phyloP scores from a whole-genome alignment of 805 yeast genomes.

The Candida ipomoeae region DNA sequence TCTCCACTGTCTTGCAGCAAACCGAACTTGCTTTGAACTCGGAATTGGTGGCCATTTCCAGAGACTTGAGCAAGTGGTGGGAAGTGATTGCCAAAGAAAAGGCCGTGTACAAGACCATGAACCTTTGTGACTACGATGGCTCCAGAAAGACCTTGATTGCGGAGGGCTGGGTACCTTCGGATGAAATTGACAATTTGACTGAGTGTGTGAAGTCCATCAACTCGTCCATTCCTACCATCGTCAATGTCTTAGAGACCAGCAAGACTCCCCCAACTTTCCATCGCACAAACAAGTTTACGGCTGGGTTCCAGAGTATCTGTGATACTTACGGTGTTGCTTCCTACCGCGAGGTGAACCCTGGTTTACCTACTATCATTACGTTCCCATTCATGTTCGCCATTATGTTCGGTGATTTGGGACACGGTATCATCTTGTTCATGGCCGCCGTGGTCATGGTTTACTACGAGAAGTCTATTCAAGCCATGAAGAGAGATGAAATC shows the following conservation, averaged over 20 bases:
- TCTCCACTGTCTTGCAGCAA: constrained; percentile 33
- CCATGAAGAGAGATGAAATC: constrained; percentile 80
- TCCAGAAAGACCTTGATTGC: constrained; percentile 84
- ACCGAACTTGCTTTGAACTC: constrained; percentile 37
- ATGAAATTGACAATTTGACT: constrained; percentile 65
- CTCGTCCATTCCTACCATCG: constrained; percentile 49
- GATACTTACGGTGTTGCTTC: constrained; percentile 95
- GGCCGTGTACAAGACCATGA: constrained; percentile 73
- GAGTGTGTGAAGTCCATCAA: constrained; percentile 62
- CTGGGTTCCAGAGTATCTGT: constrained; percentile 87
- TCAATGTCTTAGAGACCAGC: constrained; percentile 64
- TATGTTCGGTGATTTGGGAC: constrained; percentile 98
- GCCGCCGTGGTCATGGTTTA: constrained; percentile 69
- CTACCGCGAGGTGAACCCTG: constrained; percentile 94
- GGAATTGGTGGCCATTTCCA: constrained; percentile 76
- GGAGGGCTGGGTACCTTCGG: constrained; percentile 95
- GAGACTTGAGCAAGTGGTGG: constrained; percentile 57
- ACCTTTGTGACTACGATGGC: constrained; percentile 74
- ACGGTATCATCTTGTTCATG: constrained; percentile 77
- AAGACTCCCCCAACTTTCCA: constrained; percentile 93
- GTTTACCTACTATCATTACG: constrained; percentile 88
- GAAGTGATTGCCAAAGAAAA: constrained; percentile 64
- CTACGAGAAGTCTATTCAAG: constrained; percentile 67
- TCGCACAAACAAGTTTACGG: constrained; percentile 90
- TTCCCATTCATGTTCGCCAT: constrained; percentile 98